Evolutionary conservation across 78 protist species (phyloP), one percentile per base, ranked within the genome.

Genomic region (Planoprotostelium fungivorum): DNA sequence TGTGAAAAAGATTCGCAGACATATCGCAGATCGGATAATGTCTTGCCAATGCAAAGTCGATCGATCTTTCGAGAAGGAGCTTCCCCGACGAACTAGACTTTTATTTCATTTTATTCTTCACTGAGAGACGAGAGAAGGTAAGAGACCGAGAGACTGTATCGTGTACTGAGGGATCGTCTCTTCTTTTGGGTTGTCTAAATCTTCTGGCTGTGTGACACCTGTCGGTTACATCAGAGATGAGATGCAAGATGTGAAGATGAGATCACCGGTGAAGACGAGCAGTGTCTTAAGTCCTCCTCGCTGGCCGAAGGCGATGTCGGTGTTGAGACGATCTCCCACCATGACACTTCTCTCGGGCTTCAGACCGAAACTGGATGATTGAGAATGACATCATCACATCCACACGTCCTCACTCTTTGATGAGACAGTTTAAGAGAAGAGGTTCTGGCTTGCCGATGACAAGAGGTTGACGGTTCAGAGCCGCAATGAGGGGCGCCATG

Each of bases 401-500:
- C 16, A 25, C 16, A 16, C 16, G 73, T 5, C 73, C 37, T 85
- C 37, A 36, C 87, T 85, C 37, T 84, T 90, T 29, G 10, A 90
- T 83, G 63, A 91, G 86, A 28, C 84, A 29, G 84, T 91, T 89
- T 0, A 91, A 83, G 28, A 91, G 5, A 0, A 89, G 63, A 0
- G 91, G 35, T 88, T 88, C 88, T 10, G 94, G 94, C 87, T 91
- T 91, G 1, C 94, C 94, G 1, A 91, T 91, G 37, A 89, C 88
- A 37, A 83, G 16, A 85, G 87, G 87, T 16, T 85, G 35, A 85
- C 87, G 87, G 87, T 16, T 16, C 29, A 36, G 63, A 16, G 87
- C 87, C 87, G 37, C 37, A 5, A 36, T 36, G 63, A 85, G 37
- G 36, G 87, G 63, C n/a, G 87, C 87, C n/a, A 85, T 36, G 37